Base-by-base conservation (phyloP, 148 eudicot genomes). In the Camellia granthamiana region DNA sequence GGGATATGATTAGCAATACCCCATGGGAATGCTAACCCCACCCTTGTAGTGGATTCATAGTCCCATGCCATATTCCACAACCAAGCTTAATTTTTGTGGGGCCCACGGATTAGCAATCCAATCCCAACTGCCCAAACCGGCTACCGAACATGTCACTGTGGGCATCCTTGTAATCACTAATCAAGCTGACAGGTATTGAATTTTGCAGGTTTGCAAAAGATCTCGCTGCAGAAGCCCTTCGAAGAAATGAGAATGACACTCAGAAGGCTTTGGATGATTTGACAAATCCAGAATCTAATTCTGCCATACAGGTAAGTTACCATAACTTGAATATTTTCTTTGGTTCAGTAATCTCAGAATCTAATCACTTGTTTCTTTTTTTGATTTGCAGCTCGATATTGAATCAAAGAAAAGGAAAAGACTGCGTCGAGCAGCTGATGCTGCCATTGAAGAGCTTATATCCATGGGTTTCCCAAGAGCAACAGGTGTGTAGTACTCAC, bases 171-270 rank as follows among this genome's bases (percentile, higher is more conserved):
- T 41, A 10, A 56, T 78, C 13, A 78, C 52, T 63, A 47, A 19
- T 62, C 43, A 77, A 65, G 70, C 61, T 64, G 46, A 77, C 66
- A 0, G 38, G 18, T 46, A 38, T 19, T 60, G n/a, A 18, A 43
- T 68, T 68, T 84, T 42, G 65, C 86, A 95, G 97, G 83, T 95
- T 86, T 88, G 94, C 86, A 81, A 92, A 85, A 83, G 92, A 88
- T 75, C 90, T 95, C 80, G 97, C 93, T 78, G 97, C 97, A 46
- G 99, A 95, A 88, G 93, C 97, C 74, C 93, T 95, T 51, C 85
- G 99, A 70, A 89, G 91, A 80, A 92, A 93, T 78, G 99, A 95
- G 83, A 95, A 95, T 87, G 99, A 95, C 79, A 78, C 84, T 44
- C 87, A 91, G 72, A 90, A 83, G 79, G 93, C 98, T 82, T 84